phyloP scores from a whole-genome alignment of 2,329 filamentous ascomycete genomes.

The Sclerotinia spermophila region DNA sequence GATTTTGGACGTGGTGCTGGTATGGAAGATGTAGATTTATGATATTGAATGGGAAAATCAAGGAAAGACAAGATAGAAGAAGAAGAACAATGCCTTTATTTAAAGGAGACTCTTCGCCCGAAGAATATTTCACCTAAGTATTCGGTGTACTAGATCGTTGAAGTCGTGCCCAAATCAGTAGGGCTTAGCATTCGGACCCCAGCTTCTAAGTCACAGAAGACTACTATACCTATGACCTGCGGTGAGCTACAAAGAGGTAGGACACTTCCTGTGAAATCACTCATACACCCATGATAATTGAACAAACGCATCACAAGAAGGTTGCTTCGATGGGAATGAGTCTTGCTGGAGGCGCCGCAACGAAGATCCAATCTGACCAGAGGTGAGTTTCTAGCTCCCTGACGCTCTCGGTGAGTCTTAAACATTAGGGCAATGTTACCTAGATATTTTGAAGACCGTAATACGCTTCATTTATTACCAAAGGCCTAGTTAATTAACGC shows the following conservation, averaged over 20 bases:
- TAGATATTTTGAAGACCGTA: not conserved
- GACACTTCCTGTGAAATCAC: not conserved
- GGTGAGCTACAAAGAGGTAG: not conserved
- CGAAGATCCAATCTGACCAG: not conserved
- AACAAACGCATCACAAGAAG: not conserved
- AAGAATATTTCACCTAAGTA: not conserved
- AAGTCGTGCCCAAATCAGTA: not conserved
- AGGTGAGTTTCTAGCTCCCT: not conserved
- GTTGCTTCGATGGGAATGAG: not conserved
- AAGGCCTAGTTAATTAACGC: not conserved
- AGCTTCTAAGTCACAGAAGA: not conserved
- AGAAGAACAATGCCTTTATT: not conserved
- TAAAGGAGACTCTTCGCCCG: not conserved
- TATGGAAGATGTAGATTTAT: not conserved
- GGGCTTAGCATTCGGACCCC: slow-evolving; percentile 1
- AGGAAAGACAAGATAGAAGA: not conserved
- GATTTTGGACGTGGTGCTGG: not conserved
- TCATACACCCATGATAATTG: not conserved
- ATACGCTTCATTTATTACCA: not conserved
- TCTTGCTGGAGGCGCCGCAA: not conserved
- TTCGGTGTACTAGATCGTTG: not conserved
- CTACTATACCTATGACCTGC: not conserved
- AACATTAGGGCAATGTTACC: not conserved
- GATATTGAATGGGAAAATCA: not conserved
- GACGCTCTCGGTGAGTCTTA: not conserved